These are phyloP conservation scores for Gleditsia sinensis DNA, from an alignment of 306 rosid species.

Conservation along the genomic window DNA sequence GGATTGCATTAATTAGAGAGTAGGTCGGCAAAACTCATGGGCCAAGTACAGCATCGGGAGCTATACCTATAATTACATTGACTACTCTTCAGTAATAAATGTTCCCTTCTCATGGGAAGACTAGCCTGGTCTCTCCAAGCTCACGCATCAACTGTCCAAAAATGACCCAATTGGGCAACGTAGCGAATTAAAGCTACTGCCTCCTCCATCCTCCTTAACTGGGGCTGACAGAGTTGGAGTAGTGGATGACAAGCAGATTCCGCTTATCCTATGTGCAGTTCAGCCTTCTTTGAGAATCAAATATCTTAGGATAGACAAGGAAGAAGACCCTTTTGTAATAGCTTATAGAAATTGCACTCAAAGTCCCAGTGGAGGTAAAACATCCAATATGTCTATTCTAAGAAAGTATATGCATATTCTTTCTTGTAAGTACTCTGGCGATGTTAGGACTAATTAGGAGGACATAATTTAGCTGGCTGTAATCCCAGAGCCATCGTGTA, in stretches of 20 bases:
- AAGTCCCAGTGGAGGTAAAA: slow-evolving; percentile 31
- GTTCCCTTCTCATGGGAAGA: slow-evolving; percentile 70
- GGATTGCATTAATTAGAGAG: background rate
- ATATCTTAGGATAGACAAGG: slow-evolving; percentile 31
- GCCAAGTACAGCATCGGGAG: slow-evolving; percentile 20
- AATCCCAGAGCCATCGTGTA: background rate
- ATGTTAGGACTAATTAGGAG: slow-evolving; percentile 5
- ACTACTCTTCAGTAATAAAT: slow-evolving; percentile 18
- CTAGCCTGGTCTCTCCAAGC: slow-evolving; percentile 57
- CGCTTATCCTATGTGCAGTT: background rate
- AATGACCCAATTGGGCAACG: background rate
- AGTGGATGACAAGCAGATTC: background rate
- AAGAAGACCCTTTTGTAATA: slow-evolving; percentile 57
- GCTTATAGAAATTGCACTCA: slow-evolving; percentile 57
- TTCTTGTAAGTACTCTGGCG: slow-evolving; percentile 42
- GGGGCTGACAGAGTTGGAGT: background rate
- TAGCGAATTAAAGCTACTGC: slow-evolving; percentile 32
- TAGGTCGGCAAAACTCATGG: too few relatives aligned
- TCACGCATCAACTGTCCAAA: background rate
- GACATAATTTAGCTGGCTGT: background rate
- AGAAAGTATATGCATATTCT: slow-evolving; percentile 31
- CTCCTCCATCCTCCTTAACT: slow-evolving; percentile 45
- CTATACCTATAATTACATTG: slow-evolving; percentile 9
- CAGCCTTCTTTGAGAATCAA: slow-evolving; percentile 14
- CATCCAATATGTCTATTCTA: slow-evolving; percentile 13